Evolutionary conservation across 306 rosid species (phyloP).

Genomic region (Inga laurina): DNA sequence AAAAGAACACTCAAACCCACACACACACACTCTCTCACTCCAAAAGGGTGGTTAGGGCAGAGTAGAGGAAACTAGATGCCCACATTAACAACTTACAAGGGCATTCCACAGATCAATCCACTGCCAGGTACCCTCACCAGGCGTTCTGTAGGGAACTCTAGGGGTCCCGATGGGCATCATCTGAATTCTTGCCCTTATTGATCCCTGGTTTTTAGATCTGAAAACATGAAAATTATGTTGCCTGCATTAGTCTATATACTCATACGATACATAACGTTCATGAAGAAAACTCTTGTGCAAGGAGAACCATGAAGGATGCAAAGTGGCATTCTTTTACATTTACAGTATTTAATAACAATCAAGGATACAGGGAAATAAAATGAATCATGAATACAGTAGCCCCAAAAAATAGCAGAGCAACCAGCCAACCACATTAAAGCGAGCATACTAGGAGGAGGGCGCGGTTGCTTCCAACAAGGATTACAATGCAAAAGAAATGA

Average conservation of each 20-base stretch:
- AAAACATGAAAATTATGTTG: conserved; percentile 24
- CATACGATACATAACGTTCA: not conserved
- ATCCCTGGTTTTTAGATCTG: conserved; percentile 57
- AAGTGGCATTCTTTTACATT: not conserved
- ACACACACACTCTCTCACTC: not conserved
- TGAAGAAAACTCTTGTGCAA: not conserved
- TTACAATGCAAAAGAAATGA: conserved; percentile 1
- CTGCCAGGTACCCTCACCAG: conserved; percentile 91
- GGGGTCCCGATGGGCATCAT: conserved; percentile 99
- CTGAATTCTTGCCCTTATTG: conserved; percentile 59
- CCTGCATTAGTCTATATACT: conserved; percentile 27
- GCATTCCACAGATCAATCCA: conserved; percentile 99
- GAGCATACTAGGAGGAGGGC: not conserved
- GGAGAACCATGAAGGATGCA: conserved; percentile 1
- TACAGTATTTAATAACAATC: conserved; percentile 4
- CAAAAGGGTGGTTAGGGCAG: not conserved
- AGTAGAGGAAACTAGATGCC: conserved; percentile 16
- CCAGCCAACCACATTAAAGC: not conserved
- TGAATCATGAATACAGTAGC: not conserved
- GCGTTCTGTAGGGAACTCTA: conserved; percentile 81
- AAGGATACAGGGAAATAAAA: not conserved
- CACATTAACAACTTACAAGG: conserved; percentile 62
- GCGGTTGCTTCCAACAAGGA: not conserved
- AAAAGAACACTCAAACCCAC: not conserved
- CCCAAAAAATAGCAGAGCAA: conserved; percentile 1